Evolutionary conservation across 495 filamentous ascomycete genomes (phyloP).

Genomic region (Aspergillus homomorphus): DNA sequence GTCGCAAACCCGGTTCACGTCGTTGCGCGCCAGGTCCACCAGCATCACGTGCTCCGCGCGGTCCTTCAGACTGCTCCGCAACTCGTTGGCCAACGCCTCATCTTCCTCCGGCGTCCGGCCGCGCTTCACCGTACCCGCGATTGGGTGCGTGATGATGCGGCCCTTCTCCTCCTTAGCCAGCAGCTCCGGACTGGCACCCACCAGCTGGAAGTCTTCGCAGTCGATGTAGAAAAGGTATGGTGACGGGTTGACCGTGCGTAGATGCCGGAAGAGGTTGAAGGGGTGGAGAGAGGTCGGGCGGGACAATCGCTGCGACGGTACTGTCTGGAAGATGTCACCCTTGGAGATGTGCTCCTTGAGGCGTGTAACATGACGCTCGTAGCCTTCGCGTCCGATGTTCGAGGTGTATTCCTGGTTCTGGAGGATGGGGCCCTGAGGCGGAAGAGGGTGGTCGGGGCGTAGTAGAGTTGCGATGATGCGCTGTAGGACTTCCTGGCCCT

Average conservation of each 20-base stretch:
- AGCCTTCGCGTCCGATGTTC: conserved; percentile 85
- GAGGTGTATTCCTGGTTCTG: conserved; percentile 78
- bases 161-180: conserved; percentile 86
- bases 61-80: conserved; percentile 82
- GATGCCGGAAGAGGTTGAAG: conserved; percentile 96
- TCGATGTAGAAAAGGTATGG: conserved; percentile 96
- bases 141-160: conserved; percentile 92
- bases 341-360: conserved; percentile 84
- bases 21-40: conserved; percentile 95
- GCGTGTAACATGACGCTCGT: conserved; percentile 76
- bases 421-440: conserved; percentile 68
- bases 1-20: conserved; percentile 94
- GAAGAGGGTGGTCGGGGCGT: conserved; percentile 70
- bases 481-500: conserved; percentile 59
- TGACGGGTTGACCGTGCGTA: conserved; percentile 92
- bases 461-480: conserved; percentile 66
- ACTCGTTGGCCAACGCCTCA: conserved; percentile 69
- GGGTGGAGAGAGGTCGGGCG: conserved; percentile 87
- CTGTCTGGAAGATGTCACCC: conserved; percentile 96
- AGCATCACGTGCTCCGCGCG: conserved; percentile 98
- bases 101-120: conserved; percentile 80
- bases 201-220: conserved; percentile 87
- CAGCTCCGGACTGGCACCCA: conserved; percentile 90
- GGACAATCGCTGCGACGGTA: conserved; percentile 89
- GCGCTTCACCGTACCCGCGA: conserved; percentile 89